A percentile compares a stretch with the other conserved stretches of the same genome.
phyloP scores from a whole-genome alignment of 495 filamentous ascomycete genomes.

The Penicillium lividum region DNA sequence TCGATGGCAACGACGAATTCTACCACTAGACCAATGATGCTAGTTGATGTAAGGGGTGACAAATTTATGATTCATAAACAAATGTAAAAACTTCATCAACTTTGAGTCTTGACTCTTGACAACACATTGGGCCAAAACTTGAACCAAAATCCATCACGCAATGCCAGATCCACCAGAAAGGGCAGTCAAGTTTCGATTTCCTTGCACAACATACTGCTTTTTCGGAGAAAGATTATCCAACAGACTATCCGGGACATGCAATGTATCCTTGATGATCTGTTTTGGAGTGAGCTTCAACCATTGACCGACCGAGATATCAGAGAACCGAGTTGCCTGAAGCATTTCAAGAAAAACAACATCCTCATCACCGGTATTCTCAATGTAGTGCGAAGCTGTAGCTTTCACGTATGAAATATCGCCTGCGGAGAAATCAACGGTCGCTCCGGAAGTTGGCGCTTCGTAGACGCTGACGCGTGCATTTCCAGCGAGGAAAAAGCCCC shows the following conservation, averaged over 20 bases:
- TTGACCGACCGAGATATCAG: slow-evolving; percentile 12
- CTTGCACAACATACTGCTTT: slow-evolving; percentile 11
- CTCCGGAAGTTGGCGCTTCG: slow-evolving; percentile 6
- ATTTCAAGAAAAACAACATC: slow-evolving; percentile 12
- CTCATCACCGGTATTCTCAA: slow-evolving; percentile 12
- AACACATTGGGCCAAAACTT: no score
- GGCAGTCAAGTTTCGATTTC: slow-evolving; percentile 7
- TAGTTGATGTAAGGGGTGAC: slow-evolving; percentile 15
- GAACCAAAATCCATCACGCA: not conserved
- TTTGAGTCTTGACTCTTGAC: not conserved
- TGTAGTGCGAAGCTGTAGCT: slow-evolving; percentile 5
- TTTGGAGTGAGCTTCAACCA: slow-evolving; percentile 14
- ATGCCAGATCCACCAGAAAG: not conserved
- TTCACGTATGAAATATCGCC: slow-evolving; percentile 9
- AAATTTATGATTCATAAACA: not conserved
- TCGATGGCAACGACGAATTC: slow-evolving; percentile 63
- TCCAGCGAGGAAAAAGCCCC: slow-evolving; percentile 11
- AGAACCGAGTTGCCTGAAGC: slow-evolving; percentile 9
- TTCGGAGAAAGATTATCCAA: slow-evolving; percentile 12
- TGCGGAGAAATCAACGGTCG: slow-evolving; percentile 10
- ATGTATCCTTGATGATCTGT: slow-evolving; percentile 12
- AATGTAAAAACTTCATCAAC: not conserved
- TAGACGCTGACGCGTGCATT: slow-evolving; percentile 10
- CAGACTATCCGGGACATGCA: slow-evolving; percentile 11
- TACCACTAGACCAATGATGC: slow-evolving; percentile 62